A percentile compares a stretch with the other conserved stretches of the same genome.
Evolutionary conservation across 306 rosid species (phyloP).

Genomic region (Glycyrrhiza uralensis): DNA sequence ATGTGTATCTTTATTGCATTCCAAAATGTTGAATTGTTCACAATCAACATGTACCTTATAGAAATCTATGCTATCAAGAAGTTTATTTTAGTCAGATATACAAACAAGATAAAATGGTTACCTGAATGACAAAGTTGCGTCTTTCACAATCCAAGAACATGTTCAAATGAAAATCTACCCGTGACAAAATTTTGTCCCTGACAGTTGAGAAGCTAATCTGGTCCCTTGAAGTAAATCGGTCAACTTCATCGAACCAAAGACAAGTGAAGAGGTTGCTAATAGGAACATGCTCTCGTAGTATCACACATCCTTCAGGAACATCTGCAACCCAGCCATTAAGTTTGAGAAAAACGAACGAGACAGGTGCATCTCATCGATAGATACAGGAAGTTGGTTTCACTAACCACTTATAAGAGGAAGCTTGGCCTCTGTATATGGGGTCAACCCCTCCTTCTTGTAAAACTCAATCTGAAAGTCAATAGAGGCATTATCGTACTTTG

Average conservation of each 20-base stretch:
- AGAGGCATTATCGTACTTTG: conserved; percentile 78
- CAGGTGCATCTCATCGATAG: conserved; percentile 5
- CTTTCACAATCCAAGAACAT: conserved; percentile 95
- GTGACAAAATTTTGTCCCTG: conserved; percentile 62
- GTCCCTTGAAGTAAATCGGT: conserved; percentile 95
- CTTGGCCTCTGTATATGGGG: conserved; percentile 80
- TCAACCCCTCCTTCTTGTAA: conserved; percentile 85
- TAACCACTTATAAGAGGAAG: conserved; percentile 93
- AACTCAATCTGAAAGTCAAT: conserved; percentile 84
- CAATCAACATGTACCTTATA: not conserved
- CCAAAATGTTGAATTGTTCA: not conserved
- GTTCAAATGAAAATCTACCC: conserved; percentile 65
- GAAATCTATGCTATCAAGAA: not conserved
- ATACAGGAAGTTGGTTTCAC: conserved; percentile 38
- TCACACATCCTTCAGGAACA: conserved; percentile 98
- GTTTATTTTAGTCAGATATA: not conserved
- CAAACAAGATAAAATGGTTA: conserved; percentile 28
- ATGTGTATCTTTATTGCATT: conserved; percentile 4
- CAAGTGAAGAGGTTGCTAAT: conserved; percentile 88
- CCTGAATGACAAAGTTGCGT: conserved; percentile 92
- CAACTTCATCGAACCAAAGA: conserved; percentile 98
- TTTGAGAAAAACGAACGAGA: conserved; percentile 14
- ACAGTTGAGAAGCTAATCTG: conserved; percentile 83
- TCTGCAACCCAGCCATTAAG: conserved; percentile 54
- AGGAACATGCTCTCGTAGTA: conserved; percentile 84